Base-by-base conservation (phyloP, 352 stramenopile species). In the Phytophthora europaea region DNA sequence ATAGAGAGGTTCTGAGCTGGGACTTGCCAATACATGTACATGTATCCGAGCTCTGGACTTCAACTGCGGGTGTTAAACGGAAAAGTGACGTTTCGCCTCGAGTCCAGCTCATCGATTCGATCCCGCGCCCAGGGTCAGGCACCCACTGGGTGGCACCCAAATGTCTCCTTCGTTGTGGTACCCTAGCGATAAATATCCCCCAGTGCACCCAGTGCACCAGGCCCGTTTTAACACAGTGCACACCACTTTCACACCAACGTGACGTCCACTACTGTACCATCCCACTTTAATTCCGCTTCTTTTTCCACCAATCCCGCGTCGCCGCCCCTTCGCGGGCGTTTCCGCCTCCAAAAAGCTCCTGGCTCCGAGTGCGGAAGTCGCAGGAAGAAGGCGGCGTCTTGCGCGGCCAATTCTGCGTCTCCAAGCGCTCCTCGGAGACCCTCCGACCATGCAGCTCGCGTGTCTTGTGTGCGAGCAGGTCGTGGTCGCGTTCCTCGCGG, bases 391-490 rank as follows among this genome's bases (percentile, higher is more conserved):
- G 57, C 72, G 62, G 54, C 47, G 40, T 60, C 56, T 73, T 34
- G 59, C 51, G 61, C 54, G 60, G 34, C 23, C 15, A 15, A 54
- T 75, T 65, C 22, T 45, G 53, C 52, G 54, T 51, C 51, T 51
- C 54, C 7, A 16, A 70, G 57, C 9, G 23, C 5, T 43, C 26
- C 15, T 23, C 26, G 45, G 28, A 51, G 23, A 7, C 10, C 20
- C 51, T 36, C 2, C 20, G 20, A 1, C 22, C 38, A 90, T 90
- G 83, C 23, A 76, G 9, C 66, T 85, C 31, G 75, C 75, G 55
- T 90, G 83, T 73, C 72, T 90, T 56, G 60, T 67, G 50, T 90
- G 83, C 50, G 72, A 82, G 48, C 54, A 80, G 48, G 53, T 74
- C 13, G 47, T 85, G 20, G 13, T 15, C 48, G 56, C 40, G 13